Evolutionary conservation across 345 rosid species (phyloP).

Genomic region (Theobroma cacao): DNA sequence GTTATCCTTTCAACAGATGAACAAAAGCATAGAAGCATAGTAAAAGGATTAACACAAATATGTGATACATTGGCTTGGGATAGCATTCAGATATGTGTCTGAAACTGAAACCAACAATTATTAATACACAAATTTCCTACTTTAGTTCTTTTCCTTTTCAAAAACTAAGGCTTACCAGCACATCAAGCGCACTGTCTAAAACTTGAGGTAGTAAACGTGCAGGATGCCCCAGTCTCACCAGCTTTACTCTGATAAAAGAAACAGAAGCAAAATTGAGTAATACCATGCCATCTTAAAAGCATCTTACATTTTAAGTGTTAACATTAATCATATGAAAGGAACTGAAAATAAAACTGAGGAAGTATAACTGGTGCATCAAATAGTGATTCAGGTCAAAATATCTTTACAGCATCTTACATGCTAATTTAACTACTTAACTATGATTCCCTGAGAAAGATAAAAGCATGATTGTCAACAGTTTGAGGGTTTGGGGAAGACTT

Average conservation of each 20-base stretch:
- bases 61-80: not conserved
- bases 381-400: not conserved
- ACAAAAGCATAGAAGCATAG: not conserved
- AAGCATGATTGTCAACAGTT: not conserved
- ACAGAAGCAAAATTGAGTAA: not conserved
- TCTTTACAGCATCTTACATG: not conserved
- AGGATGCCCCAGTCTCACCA: conserved; percentile 96
- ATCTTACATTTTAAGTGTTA: not conserved
- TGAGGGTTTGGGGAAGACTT: not conserved
- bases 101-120: conserved; percentile 5
- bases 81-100: not conserved
- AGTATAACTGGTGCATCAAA: not conserved
- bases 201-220: conserved; percentile 95
- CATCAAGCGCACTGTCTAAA: conserved; percentile 87
- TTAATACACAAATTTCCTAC: not conserved
- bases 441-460: not conserved
- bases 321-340: not conserved
- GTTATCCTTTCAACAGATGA: not conserved
- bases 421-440: not conserved
- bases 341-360: not conserved
- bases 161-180: conserved; percentile 47
- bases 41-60: not conserved
- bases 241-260: conserved; percentile 50
- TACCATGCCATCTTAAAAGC: not conserved
- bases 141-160: not conserved